These are phyloP conservation scores for Trypanosoma platydactyli DNA, from an alignment of 208 protist species.

Conservation along the genomic window DNA sequence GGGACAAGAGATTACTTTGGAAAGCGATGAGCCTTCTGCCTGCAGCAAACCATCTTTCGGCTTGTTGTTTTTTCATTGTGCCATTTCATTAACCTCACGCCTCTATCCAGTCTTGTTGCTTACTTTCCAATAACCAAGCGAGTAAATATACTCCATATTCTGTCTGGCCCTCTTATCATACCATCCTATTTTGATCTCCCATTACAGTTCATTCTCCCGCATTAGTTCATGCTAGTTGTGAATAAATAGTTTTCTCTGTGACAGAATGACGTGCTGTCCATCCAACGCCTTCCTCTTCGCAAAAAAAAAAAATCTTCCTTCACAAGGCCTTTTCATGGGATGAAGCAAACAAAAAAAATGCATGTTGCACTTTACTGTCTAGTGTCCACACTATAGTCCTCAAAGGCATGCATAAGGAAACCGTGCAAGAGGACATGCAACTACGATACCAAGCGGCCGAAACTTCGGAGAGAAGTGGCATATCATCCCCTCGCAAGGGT, in stretches of 20 bases:
- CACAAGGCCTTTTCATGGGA: too few relatives aligned
- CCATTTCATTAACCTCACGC: too few relatives aligned
- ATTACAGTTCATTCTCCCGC: not conserved
- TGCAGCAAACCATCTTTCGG: not conserved
- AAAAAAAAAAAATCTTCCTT: too few relatives aligned
- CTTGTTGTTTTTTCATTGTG: conserved; percentile 8
- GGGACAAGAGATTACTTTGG: too few relatives aligned
- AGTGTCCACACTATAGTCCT: conserved; percentile 34
- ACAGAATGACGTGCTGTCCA: too few relatives aligned
- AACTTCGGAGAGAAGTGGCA: not conserved
- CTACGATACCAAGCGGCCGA: not conserved
- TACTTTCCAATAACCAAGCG: not conserved
- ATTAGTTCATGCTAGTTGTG: not conserved
- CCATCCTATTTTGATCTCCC: too few relatives aligned
- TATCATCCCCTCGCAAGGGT: not conserved
- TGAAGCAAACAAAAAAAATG: not conserved
- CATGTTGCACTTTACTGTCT: conserved; percentile 26
- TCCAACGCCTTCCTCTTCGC: too few relatives aligned
- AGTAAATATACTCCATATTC: not conserved
- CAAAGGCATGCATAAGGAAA: conserved; percentile 17
- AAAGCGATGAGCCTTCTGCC: not conserved
- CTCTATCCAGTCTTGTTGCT: too few relatives aligned
- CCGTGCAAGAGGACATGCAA: not conserved
- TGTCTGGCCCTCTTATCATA: too few relatives aligned
- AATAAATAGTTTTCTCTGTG: conserved; percentile 1